These are phyloP conservation scores for Lagenidium giganteum DNA, from an alignment of 352 stramenopile species.

Conservation along the genomic window DNA sequence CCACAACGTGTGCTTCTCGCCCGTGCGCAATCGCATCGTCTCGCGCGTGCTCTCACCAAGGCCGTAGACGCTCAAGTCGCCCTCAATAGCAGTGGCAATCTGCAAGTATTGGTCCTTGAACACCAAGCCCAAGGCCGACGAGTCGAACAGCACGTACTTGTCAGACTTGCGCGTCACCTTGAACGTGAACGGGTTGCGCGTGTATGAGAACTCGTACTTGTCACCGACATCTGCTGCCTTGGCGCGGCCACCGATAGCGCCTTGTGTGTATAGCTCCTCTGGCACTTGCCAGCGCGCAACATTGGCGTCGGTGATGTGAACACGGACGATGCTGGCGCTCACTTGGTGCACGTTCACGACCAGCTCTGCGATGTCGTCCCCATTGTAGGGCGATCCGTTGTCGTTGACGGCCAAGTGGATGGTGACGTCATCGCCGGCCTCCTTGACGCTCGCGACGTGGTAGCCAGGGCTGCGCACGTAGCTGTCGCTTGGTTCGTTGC, in stretches of 20 bases:
- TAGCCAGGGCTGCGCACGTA: constrained; percentile 39
- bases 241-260: too few species aligned
- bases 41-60: constrained; percentile 33
- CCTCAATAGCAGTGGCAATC: constrained; percentile 17
- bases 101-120: constrained; percentile 42
- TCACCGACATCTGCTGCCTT: background rate
- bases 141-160: constrained; percentile 35
- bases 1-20: constrained; percentile 50
- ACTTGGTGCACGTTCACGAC: constrained; percentile 29
- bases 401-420: constrained; percentile 29
- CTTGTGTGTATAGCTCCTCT: constrained; percentile 24
- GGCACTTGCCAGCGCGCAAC: constrained; percentile 45
- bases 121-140: constrained; percentile 26
- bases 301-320: constrained; percentile 51
- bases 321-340: constrained; percentile 28
- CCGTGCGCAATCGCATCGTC: constrained; percentile 26
- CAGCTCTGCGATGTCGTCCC: constrained; percentile 31
- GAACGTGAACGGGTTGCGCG: constrained; percentile 33
- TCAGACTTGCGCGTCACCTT: constrained; percentile 30
- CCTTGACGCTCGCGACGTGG: constrained; percentile 24
- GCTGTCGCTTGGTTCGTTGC: constrained; percentile 4
- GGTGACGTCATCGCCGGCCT: constrained; percentile 19
- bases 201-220: constrained; percentile 28
- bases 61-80: constrained; percentile 28
- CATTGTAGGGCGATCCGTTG: constrained; percentile 5